Evolutionary conservation across 345 rosid genomes (phyloP).

Genomic region (Dovyalis caffra): DNA sequence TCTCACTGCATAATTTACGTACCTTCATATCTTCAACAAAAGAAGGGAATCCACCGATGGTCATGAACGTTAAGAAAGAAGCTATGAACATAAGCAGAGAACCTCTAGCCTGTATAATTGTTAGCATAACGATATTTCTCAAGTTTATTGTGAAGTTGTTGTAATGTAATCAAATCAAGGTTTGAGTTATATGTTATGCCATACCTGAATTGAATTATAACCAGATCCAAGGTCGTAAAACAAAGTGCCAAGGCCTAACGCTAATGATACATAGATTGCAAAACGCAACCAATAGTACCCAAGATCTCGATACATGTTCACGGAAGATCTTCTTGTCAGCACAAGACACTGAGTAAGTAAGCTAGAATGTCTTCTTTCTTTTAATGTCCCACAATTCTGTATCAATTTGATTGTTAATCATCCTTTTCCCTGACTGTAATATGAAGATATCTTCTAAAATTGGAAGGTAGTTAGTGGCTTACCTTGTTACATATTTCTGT

Average conservation of each 20-base stretch:
- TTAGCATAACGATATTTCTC: neutral
- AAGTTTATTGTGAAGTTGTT: neutral
- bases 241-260: conserved; percentile 10
- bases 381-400: conserved; percentile 20
- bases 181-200: neutral
- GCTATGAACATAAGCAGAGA: conserved; percentile 47
- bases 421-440: neutral
- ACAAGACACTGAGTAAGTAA: conserved; percentile 42
- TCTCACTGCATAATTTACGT: neutral
- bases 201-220: conserved; percentile 27
- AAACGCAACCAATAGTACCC: conserved; percentile 73
- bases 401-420: neutral
- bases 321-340: conserved; percentile 46
- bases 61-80: conserved; percentile 48
- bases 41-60: conserved; percentile 59
- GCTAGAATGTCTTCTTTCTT: conserved; percentile 31
- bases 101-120: conserved; percentile 48
- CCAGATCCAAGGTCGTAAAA: neutral
- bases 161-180: neutral
- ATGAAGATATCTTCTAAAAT: neutral
- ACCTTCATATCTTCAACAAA: conserved; percentile 68
- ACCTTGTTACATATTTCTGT: conserved; percentile 37
- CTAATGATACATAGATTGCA: conserved; percentile 42
- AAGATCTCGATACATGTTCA: conserved; percentile 61
- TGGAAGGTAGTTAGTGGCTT: neutral